Evolutionary conservation across 2,329 filamentous ascomycete species (phyloP).

Genomic region (Diaporthe vaccinii): DNA sequence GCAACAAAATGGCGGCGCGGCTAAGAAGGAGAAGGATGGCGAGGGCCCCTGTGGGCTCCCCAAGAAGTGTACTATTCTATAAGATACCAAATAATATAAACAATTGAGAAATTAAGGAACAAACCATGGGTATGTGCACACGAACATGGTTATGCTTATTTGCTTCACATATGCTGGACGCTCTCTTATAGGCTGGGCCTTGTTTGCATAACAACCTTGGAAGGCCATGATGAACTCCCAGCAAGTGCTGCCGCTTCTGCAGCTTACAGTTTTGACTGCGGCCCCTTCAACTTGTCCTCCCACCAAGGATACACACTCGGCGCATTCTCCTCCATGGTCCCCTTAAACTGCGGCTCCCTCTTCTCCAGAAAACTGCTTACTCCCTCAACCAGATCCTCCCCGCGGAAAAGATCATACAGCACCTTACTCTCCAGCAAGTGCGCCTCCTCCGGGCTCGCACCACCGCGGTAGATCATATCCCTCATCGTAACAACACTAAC

Average conservation of each 20-base stretch:
- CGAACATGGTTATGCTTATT: background rate
- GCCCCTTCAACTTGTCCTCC: conserved; percentile 61
- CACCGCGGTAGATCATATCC: conserved; percentile 76
- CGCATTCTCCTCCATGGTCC: conserved; percentile 70
- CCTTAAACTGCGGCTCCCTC: conserved; percentile 72
- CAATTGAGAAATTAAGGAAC: background rate
- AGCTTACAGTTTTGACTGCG: conserved; percentile 32
- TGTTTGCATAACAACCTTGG: no score
- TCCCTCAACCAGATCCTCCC: conserved; percentile 74
- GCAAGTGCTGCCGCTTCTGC: background rate
- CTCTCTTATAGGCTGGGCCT: no score
- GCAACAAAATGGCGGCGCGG: conserved; percentile 41
- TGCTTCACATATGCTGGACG: background rate
- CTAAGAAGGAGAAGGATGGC: conserved; percentile 53
- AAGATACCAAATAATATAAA: conserved; percentile 44
- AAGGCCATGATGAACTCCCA: background rate
- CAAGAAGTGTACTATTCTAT: conserved; percentile 79
- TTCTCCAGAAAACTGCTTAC: conserved; percentile 79
- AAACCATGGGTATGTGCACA: background rate
- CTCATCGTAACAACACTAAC: conserved; percentile 77
- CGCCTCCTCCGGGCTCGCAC: conserved; percentile 73
- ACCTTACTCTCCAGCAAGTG: conserved; percentile 78
- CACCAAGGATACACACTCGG: conserved; percentile 78
- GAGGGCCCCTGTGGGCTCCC: conserved; percentile 83
- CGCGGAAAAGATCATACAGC: conserved; percentile 72